Conservation (phyloP, 192 early-diverging fungal species). For the Dissophora globulifera region DNA sequence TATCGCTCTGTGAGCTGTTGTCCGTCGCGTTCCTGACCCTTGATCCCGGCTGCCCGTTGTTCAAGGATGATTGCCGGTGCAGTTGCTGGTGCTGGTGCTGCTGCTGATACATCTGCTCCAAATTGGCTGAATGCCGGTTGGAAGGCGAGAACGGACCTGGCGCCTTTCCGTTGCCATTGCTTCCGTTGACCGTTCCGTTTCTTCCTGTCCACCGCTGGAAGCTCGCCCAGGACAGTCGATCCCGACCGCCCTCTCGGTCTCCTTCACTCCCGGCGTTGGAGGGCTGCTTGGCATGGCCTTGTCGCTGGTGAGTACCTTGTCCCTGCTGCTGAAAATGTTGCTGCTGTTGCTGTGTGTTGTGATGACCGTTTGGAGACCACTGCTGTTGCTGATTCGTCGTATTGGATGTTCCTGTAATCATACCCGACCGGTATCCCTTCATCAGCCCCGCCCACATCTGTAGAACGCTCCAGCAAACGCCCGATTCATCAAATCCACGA, state of each 20-base stretch:
- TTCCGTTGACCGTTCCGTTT: neutral
- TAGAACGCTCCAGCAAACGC: conserved; percentile 72
- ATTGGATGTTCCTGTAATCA: conserved; percentile 52
- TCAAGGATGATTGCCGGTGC: no score
- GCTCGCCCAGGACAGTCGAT: conserved; percentile 44
- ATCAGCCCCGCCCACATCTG: conserved; percentile 82
- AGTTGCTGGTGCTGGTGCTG: neutral
- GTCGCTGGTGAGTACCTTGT: neutral
- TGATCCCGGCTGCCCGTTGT: no score
- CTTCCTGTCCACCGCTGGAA: conserved; percentile 40
- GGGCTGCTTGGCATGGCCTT: conserved; percentile 25
- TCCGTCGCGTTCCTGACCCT: conserved; percentile 21
- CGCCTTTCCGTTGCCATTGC: neutral
- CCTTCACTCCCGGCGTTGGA: conserved; percentile 36
- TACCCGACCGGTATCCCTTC: conserved; percentile 71
- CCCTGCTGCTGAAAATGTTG: conserved; percentile 7
- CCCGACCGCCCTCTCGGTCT: conserved; percentile 28
- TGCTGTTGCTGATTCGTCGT: conserved; percentile 11
- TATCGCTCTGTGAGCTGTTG: conserved; percentile 35
- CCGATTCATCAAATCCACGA: conserved; percentile 72
- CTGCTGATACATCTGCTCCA: conserved; percentile 3
- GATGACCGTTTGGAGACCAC: conserved; percentile 1
- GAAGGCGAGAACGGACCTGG: conserved; percentile 10
- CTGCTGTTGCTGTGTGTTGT: conserved; percentile 14
- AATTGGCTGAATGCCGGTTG: neutral